Conservation (phyloP, 179 eudicot genomes). For the Silene vulgaris region DNA sequence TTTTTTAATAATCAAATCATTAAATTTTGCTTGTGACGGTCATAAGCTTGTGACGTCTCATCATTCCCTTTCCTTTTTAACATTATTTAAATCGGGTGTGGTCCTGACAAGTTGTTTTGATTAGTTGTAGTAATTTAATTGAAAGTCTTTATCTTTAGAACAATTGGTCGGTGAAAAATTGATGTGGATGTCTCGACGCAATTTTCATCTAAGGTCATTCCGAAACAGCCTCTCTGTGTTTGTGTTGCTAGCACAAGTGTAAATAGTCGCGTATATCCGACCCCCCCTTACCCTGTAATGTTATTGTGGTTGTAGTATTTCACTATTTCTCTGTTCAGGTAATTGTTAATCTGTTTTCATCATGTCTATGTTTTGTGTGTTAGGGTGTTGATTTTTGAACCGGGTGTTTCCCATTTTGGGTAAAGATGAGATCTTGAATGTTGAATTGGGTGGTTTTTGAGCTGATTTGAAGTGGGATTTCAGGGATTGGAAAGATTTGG, state of each 20-base stretch:
- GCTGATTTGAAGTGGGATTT: constrained; percentile 21
- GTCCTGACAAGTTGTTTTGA: background rate
- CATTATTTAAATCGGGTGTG: no score
- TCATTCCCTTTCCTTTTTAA: no score
- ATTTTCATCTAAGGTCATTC: no score
- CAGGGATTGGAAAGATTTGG: constrained; percentile 14
- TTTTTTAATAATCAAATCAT: no score
- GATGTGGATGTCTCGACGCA: background rate
- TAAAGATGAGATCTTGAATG: constrained; percentile 18
- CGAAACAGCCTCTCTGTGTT: no score
- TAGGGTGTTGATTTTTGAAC: constrained; percentile 17
- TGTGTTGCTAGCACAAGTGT: no score
- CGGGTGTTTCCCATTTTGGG: constrained; percentile 22
- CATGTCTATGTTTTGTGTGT: background rate
- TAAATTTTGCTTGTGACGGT: no score
- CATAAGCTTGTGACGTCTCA: no score
- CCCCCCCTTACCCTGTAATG: no score
- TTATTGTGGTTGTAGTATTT: no score
- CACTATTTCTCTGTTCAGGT: no score
- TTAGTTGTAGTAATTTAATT: background rate
- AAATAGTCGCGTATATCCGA: no score
- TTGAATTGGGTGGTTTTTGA: constrained; percentile 7
- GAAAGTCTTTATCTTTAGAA: background rate
- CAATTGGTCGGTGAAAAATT: background rate
- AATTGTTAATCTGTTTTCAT: background rate